Evolutionary conservation across 2,329 filamentous ascomycete species (phyloP).

Genomic region (Aspergillus brasiliensis): DNA sequence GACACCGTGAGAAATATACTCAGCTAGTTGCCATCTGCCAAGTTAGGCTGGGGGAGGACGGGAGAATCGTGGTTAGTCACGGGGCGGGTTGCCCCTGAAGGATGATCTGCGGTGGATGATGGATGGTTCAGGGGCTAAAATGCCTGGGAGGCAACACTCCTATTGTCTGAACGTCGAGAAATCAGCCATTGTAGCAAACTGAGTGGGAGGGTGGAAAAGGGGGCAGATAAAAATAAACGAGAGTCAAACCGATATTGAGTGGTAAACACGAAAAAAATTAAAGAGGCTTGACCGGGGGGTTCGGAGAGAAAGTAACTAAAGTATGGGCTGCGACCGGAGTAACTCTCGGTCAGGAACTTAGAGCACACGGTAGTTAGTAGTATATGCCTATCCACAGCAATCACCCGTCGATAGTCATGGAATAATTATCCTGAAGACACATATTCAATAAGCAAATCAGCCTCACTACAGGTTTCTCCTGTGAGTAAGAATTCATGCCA

Average conservation of each 20-base stretch:
- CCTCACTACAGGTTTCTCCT: no score
- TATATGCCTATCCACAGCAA: no score
- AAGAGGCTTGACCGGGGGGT: not conserved
- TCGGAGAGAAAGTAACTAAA: not conserved
- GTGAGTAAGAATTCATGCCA: no score
- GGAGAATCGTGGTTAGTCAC: not conserved
- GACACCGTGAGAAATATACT: not conserved
- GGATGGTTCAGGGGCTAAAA: constrained; percentile 10
- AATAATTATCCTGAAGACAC: no score
- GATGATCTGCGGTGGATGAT: constrained; percentile 12
- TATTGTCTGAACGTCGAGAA: not conserved
- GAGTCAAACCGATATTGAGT: not conserved
- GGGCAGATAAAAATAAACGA: constrained; percentile 11
- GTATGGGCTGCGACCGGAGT: no score
- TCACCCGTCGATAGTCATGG: no score
- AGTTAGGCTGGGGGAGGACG: not conserved
- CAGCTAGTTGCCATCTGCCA: not conserved
- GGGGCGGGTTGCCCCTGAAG: constrained; percentile 7
- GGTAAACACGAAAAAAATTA: no score
- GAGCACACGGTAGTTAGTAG: not conserved
- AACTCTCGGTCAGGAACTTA: not conserved
- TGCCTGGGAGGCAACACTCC: not conserved
- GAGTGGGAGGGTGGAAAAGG: constrained; percentile 13
- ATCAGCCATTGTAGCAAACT: not conserved
- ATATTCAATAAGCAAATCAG: no score